Percentiles rank a stretch among this genome's conserved stretches.
Conservation (phyloP, 192 early-diverging fungal species). For the Mortierella claussenii region DNA sequence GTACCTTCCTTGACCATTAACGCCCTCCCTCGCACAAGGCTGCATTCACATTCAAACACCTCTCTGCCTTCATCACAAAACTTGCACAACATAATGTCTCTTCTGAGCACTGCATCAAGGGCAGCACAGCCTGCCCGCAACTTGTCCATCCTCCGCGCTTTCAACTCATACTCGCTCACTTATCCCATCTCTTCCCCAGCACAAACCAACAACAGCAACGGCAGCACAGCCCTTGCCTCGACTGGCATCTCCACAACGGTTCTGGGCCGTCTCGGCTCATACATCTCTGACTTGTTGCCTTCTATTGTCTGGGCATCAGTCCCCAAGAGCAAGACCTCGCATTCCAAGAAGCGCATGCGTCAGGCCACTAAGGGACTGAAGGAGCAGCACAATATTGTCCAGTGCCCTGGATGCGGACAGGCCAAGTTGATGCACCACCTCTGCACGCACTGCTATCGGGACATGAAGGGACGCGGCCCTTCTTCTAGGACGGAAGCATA, state of each 20-base stretch:
- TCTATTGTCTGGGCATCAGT: constrained; percentile 65
- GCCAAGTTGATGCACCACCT: constrained; percentile 80
- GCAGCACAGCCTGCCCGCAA: constrained; percentile 25
- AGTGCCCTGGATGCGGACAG: constrained; percentile 83
- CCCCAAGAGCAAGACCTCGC: constrained; percentile 94
- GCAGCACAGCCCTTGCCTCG: background rate
- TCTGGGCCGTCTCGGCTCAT: constrained; percentile 45
- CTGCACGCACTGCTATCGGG: constrained; percentile 78
- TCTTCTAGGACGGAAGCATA: constrained; percentile 32
- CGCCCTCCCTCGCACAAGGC: background rate
- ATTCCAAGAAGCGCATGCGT: constrained; percentile 90
- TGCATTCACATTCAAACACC: background rate
- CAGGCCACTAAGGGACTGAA: constrained; percentile 80
- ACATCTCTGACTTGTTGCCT: constrained; percentile 47
- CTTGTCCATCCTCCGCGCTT: constrained; percentile 25
- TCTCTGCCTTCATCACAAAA: background rate
- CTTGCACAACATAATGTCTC: constrained; percentile 16
- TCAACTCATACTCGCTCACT: constrained; percentile 19
- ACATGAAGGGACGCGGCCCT: constrained; percentile 63
- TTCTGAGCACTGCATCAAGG: constrained; percentile 25
- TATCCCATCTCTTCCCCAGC: background rate
- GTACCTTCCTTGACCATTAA: background rate
- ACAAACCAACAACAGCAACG: background rate
- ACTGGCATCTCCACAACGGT: constrained; percentile 25
- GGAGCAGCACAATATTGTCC: constrained; percentile 72